Evolutionary conservation across 805 yeast genomes (phyloP), one percentile per base, ranked within the genome.

Genomic region (Candida ficus): DNA sequence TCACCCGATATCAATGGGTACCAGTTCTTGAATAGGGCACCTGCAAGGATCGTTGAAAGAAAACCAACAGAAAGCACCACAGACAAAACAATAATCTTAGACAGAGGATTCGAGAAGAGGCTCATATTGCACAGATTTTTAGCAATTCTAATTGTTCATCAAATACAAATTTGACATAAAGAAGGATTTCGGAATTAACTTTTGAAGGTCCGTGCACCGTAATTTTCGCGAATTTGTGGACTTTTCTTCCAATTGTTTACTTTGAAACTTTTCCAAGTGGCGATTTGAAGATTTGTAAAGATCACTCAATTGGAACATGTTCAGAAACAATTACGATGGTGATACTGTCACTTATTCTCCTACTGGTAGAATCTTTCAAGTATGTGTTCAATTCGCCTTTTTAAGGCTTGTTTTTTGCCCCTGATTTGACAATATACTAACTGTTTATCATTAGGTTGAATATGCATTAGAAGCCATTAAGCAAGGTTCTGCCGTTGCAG

Each of bases 311-410:
- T 34, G 25, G 18, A 19, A 10, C n/a, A 41, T 41, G 99, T 93
- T 93, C 63, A 88, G 99, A 75, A 93, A 93, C 68, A 93, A 95
- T 57, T 93, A 93, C 75, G 99, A 93, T 64, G 95, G 95, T 73
- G 99, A 93, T 64, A 83, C 98, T 35, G 96, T 93, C 44, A 93
- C 99, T 12, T 93, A 87, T 68, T 91, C 98, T 26, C 96, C 96
- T 42, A 88, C 95, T 5, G 96, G 96, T 5, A 76, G 96, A 53
- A 76, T 88, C 44, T 89, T 88, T 67, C 96, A 87, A 65, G 85
- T 61, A 41, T 17, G 57, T 44, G 20, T 25, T 19, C 18, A 18
- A 66, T 7, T 17, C n/a, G 13, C 18, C 6, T 27, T 27, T 27
- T 14, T 13, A n/a, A n/a, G n/a, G n/a, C n/a, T n/a, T n/a, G n/a